Base-by-base conservation (phyloP, 1,139 yeast genomes). In the Sugiyamaella grinbergsii region DNA sequence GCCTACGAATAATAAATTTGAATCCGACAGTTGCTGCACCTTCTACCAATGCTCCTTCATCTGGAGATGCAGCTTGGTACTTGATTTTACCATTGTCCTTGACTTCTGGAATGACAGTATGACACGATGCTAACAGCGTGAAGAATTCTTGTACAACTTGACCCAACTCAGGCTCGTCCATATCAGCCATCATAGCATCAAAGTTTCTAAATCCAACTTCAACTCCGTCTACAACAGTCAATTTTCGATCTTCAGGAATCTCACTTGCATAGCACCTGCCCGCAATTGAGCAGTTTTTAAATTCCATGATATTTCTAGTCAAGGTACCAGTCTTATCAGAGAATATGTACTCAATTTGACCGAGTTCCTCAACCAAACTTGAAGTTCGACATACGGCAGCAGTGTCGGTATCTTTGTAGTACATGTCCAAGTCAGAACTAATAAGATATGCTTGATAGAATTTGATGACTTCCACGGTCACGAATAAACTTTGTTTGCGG, bases 1-100 rank as follows among this genome's bases (percentile, higher is more conserved):
- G 99, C 51, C 83, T 82, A 71, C 98, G 86, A 42, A 90, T 81
- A 10, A 80, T 78, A 66, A 94, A 94, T 58, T 79, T 83, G 66
- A 85, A 93, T 0, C 97, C 98, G 50, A 93, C 74, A 62, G 75
- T 77, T 0, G 97, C 94, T 16, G 97, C 98, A 53, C 98, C 98
- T 62, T 93, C 91, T 2, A 94, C 99, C 56, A 94, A 75, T 0
- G 99, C 99, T 51, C 98, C 98, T 73, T 94, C 98, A 71, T 94
- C 99, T 0, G 98, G 98, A 1, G 98, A 91, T 0, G 98, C 97
- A 0, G 99, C 98, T 71, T 94, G 98, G 65, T 94, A 94, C 66
- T 88, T 91, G 58, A 93, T 84, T 26, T 55, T 56, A 6, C 71
- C 73, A 48, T 66, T 66, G 1, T 77, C 83, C 54, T 77, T 78